Evolutionary conservation across 345 rosid species (phyloP).

Genomic region (Toxicodendron radicans): DNA sequence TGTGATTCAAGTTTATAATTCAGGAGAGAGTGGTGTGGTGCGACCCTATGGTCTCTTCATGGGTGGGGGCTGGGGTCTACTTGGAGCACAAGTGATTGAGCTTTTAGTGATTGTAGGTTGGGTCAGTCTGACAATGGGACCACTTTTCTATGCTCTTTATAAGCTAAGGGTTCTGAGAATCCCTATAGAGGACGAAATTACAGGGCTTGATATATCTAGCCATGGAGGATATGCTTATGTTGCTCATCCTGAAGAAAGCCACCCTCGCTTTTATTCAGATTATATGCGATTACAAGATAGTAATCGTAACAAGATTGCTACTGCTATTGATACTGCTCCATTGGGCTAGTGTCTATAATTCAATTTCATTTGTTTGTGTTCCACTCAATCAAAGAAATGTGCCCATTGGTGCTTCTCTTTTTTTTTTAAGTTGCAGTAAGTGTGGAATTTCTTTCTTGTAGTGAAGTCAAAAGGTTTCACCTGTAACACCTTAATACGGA

Average conservation of each 20-base stretch:
- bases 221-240: constrained; percentile 58
- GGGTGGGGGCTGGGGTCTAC: constrained; percentile 65
- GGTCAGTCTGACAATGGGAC: constrained; percentile 61
- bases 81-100: constrained; percentile 50
- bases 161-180: constrained; percentile 47
- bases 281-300: constrained; percentile 33
- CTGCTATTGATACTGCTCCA: background rate
- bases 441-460: background rate
- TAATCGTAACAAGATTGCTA: background rate
- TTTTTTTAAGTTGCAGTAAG: background rate
- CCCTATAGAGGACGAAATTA: constrained; percentile 46
- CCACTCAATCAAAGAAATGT: no score
- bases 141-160: constrained; percentile 50
- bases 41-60: constrained; percentile 53
- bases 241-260: constrained; percentile 38
- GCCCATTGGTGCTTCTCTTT: background rate
- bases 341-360: background rate
- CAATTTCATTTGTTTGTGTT: background rate
- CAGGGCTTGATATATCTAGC: constrained; percentile 61
- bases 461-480: background rate
- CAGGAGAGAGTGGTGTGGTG: constrained; percentile 35
- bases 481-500: background rate
- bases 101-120: constrained; percentile 41
- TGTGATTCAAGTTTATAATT: constrained; percentile 50
- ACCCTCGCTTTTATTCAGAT: constrained; percentile 36